Evolutionary conservation across 2,329 filamentous ascomycete species (phyloP), one percentile per base, ranked within the genome.

Genomic region (Cryphonectria japonica): DNA sequence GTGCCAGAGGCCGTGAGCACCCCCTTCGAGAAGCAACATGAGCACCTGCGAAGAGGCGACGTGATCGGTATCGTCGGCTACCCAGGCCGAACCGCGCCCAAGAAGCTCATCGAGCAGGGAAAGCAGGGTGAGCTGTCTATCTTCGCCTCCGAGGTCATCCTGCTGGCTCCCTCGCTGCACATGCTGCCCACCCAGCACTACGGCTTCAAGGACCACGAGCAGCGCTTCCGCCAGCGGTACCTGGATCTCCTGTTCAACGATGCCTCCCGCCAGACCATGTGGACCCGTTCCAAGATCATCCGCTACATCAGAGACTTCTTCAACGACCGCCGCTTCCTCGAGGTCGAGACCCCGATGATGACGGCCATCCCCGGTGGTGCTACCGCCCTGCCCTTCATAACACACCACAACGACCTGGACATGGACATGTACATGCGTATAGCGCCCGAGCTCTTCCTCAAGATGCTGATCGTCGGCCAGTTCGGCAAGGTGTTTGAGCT

Each of bases 201-300:
- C 80, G 95, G 95, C 73, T 94, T 98, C 86, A 95, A 97, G 87
- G 95, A 98, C 80, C 89, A 94, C 79, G 96, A 99, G 83, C 92
- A 95, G 82, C 90, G 96, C 73, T 95, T 94, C 87, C 92, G 97
- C 77, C 93, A 97, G 85, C 89, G 95, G 72, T 97, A 97, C 81
- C 89, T 99, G 67, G 96, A 99, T 82, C 86, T 99, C 76, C 96
- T 99, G 83, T 97, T 98, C 92, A 98, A 99, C 83, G 93, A 97
- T 78, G 87, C 87, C 73, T 93, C 92, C 62, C 90, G 94, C 69
- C 88, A 97, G 72, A 92, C 95, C 71, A 93, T 98, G 81, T 87
- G 94, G 77, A 94, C 93, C 54, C 89, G 96, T 69, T 90, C 93
- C 78, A 94, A 93, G 88, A 95, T 98, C 78, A 89, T 97, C 79